Percentiles rank a stretch among this genome's conserved stretches.
Conservation (phyloP, 352 stramenopile genomes). For the Phytophthora citrophthora region DNA sequence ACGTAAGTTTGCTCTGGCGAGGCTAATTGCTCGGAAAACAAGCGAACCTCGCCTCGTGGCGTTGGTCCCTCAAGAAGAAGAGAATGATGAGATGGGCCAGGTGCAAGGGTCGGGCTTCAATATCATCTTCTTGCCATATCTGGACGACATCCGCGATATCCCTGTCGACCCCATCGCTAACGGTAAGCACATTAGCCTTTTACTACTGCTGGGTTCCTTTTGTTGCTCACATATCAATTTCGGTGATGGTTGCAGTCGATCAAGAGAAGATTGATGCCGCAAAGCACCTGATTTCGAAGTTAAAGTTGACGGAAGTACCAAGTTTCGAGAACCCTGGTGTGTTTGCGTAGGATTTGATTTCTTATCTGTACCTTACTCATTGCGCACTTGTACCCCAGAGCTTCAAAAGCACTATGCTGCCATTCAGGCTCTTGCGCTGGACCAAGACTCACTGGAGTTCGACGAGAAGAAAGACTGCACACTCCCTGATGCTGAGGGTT, state of each 20-base stretch:
- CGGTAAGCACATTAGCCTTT: conserved; percentile 26
- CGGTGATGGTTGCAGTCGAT: conserved; percentile 30
- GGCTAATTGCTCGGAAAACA: conserved; percentile 75
- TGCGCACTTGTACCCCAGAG: conserved; percentile 40
- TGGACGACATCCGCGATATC: conserved; percentile 84
- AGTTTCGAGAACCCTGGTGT: conserved; percentile 86
- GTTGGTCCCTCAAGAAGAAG: conserved; percentile 79
- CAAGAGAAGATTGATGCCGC: conserved; percentile 69
- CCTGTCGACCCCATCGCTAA: conserved; percentile 44
- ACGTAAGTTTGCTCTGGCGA: conserved; percentile 69
- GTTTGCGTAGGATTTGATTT: not conserved
- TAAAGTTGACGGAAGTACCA: conserved; percentile 74
- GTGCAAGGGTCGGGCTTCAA: conserved; percentile 81
- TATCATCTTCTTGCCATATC: conserved; percentile 79
- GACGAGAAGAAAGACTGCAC: conserved; percentile 82
- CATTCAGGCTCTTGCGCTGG: conserved; percentile 77
- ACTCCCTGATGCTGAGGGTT: conserved; percentile 74
- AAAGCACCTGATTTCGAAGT: conserved; percentile 70
- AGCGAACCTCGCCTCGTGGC: conserved; percentile 80
- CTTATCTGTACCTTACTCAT: not conserved
- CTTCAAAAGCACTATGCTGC: conserved; percentile 87
- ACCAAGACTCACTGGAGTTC: conserved; percentile 77
- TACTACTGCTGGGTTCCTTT: not conserved
- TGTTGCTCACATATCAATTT: conserved; percentile 1
- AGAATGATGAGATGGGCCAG: conserved; percentile 77